Evolutionary conservation across 179 eudicot genomes (phyloP).

Genomic region (Beta macrorhiza): DNA sequence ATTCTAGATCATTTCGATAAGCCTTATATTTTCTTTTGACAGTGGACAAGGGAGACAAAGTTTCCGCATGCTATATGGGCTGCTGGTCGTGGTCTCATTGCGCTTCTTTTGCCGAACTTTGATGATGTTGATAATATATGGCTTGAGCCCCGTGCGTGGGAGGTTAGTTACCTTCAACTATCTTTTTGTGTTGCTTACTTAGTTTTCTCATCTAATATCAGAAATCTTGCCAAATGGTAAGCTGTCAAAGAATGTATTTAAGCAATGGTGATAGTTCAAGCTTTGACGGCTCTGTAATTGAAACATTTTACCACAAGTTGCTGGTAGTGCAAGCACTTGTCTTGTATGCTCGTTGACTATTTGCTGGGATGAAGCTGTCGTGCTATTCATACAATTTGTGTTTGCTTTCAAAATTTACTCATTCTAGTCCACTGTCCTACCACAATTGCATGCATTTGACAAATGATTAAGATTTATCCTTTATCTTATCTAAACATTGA

Average conservation of each 20-base stretch:
- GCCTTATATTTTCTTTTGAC: slow-evolving; percentile 19
- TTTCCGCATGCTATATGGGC: slow-evolving; percentile 98
- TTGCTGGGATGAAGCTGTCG: not conserved
- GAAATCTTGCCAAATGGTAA: slow-evolving; percentile 14
- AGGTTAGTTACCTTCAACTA: slow-evolving; percentile 45
- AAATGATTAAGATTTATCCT: not conserved
- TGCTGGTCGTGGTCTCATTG: slow-evolving; percentile 88
- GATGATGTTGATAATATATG: slow-evolving; percentile 82
- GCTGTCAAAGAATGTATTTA: not conserved
- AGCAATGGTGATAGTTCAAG: not conserved
- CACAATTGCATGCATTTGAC: not conserved
- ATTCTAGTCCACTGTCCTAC: not conserved
- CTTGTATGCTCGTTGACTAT: not conserved
- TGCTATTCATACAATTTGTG: not conserved
- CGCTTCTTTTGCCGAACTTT: slow-evolving; percentile 85
- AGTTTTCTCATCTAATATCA: not conserved
- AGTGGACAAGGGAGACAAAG: slow-evolving; percentile 91
- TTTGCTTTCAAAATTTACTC: not conserved
- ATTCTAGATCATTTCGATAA: not conserved
- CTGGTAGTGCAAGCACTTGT: not conserved
- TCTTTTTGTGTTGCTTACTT: not conserved
- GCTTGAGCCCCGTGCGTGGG: slow-evolving; percentile 95
- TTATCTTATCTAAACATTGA: not conserved
- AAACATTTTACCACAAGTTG: not conserved
- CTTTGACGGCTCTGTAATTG: not conserved